A percentile compares a stretch with the other conserved stretches of the same genome.
Evolutionary conservation across 2,329 filamentous ascomycete species (phyloP).

Genomic region (Penicillium crustosum): DNA sequence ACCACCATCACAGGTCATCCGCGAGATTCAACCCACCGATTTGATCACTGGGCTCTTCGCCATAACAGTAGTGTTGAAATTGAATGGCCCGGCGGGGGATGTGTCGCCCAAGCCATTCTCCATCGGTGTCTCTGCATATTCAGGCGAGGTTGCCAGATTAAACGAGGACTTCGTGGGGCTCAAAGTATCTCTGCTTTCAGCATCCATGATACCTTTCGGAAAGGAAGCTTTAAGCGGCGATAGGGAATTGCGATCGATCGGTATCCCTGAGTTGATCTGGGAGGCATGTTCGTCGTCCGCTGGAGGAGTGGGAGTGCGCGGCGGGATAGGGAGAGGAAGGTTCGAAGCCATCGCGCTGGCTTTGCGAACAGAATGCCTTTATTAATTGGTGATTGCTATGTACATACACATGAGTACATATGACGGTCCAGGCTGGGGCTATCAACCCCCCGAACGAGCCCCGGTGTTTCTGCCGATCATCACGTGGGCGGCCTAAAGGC

Average conservation of each 20-base stretch:
- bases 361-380: slow-evolving; percentile 14
- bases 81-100: slow-evolving; percentile 68
- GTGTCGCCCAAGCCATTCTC: slow-evolving; percentile 35
- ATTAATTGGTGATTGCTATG: slow-evolving; percentile 1
- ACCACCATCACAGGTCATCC: not conserved
- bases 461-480: slow-evolving; percentile 10
- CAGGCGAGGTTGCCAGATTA: slow-evolving; percentile 30
- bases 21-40: slow-evolving; percentile 58
- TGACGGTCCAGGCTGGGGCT: not conserved
- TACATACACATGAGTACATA: not conserved
- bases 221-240: slow-evolving; percentile 49
- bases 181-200: slow-evolving; percentile 27
- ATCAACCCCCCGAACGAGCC: slow-evolving; percentile 4
- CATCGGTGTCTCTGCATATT: slow-evolving; percentile 27
- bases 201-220: slow-evolving; percentile 25
- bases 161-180: slow-evolving; percentile 40
- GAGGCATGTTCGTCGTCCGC: slow-evolving; percentile 45
- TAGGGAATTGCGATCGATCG: slow-evolving; percentile 48
- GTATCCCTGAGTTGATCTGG: slow-evolving; percentile 26
- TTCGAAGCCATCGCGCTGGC: slow-evolving; percentile 55
- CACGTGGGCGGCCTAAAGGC: slow-evolving; percentile 8
- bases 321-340: slow-evolving; percentile 59
- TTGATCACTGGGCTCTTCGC: slow-evolving; percentile 70
- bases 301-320: slow-evolving; percentile 65
- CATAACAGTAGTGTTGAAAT: slow-evolving; percentile 83